These are phyloP conservation scores for Tolypocladium guangdongense DNA, from an alignment of 2,329 filamentous ascomycete species.

Conservation along the genomic window DNA sequence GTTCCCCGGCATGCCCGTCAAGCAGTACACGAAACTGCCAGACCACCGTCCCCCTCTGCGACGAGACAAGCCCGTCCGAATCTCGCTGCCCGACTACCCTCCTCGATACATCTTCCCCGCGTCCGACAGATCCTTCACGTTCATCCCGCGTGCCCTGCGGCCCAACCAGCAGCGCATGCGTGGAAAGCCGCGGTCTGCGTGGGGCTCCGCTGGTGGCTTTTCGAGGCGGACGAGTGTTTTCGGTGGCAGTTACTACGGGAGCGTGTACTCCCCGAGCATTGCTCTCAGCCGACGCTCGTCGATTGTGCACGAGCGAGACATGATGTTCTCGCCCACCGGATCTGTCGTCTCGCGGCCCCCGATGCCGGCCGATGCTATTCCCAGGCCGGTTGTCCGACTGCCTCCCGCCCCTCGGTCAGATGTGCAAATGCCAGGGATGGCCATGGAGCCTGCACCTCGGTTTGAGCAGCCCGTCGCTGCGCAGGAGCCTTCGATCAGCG, in stretches of 20 bases:
- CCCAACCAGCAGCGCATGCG: constrained; percentile 75
- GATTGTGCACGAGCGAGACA: constrained; percentile 54
- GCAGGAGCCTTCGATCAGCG: constrained; percentile 32
- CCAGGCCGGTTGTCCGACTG: constrained; percentile 69
- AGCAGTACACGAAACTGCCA: constrained; percentile 86
- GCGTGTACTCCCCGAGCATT: constrained; percentile 75
- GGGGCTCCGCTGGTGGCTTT: constrained; percentile 54
- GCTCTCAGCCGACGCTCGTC: constrained; percentile 86
- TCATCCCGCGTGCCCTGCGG: constrained; percentile 86
- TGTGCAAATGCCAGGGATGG: constrained; percentile 10
- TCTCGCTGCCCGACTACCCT: constrained; percentile 70
- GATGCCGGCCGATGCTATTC: constrained; percentile 45
- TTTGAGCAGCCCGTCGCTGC: constrained; percentile 6
- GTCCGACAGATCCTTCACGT: constrained; percentile 87
- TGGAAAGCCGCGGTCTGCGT: constrained; percentile 62
- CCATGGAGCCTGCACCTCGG: constrained; percentile 8
- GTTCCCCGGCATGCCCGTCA: constrained; percentile 69
- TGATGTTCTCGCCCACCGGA: constrained; percentile 68
- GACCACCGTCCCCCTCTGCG: constrained; percentile 90
- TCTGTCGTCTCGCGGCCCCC: constrained; percentile 63
- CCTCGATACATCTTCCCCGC: constrained; percentile 89
- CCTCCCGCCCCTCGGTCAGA: constrained; percentile 47
- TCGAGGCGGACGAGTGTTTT: constrained; percentile 81
- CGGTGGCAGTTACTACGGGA: constrained; percentile 57
- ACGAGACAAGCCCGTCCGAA: constrained; percentile 90